Evolutionary conservation across 2,329 filamentous ascomycete species (phyloP), one percentile per base, ranked within the genome.

Genomic region (Botrytis fabae): DNA sequence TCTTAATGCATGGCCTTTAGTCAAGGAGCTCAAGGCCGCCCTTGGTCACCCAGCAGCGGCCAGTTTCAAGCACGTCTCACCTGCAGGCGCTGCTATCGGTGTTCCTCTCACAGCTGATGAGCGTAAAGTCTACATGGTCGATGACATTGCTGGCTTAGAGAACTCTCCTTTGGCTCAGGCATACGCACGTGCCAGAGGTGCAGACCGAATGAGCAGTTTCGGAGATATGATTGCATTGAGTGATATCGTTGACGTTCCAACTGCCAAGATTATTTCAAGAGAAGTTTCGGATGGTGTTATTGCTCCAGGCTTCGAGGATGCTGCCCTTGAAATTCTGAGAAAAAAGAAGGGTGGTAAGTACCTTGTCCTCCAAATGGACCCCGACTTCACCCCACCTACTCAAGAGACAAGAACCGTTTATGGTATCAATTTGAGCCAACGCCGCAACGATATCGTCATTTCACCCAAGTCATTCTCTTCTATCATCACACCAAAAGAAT

Each of bases 331-430:
- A 80, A 94, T 99, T 75, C 89, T 99, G 76, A 92, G 90, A 84
- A 98, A 97, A 90, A 99, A 99, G 89, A 99, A 99, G 88, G 95
- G 92, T 71, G 96, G 96, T 81, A 97, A 94, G 83, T 99, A 98
- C 86, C 90, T 98, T 64, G 93, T 98, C 64, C 91, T 98, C 60
- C 91, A 98, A 85, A 98, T 99, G 85, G 94, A 99, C 81, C 90
- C 93, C 70, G 89, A 92, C 78, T 98, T 95, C 84, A 88, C 89
- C 76, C 95, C 96, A n/a, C 82, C 87, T 20, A 76, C 84, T 9
- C 88, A 90, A 78, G 96, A 99, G 86, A 90, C 90, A 70, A 90
- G 96, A 78, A 96, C 93, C 35, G 92, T 98, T 73, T 98, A 95
- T 83, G 96, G 96, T 76, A 89, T 99, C 79, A 93, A 89, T 78